Evolutionary conservation across 176 grass and related monocot genomes (phyloP), one percentile per base, ranked within the genome.

Genomic region (Carex parvula): DNA sequence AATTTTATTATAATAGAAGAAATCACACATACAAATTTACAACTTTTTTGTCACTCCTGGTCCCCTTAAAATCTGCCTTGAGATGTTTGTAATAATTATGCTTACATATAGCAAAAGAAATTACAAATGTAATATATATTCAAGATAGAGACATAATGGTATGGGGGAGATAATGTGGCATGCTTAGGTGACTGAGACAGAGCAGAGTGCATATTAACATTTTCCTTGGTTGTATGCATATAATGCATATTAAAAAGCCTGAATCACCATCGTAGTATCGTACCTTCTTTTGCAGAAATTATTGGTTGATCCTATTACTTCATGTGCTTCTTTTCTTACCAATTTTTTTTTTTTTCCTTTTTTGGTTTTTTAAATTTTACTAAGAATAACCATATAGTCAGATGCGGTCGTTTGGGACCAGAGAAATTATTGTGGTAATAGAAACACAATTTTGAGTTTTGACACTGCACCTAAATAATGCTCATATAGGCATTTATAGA

Each of bases 151-250:
- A 53, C 72, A 81, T 4, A 76, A 46, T 15, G 17, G 21, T 52
- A 8, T 75, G 85, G 73, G 42, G 42, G 52, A 53, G 42, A 61
- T 76, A 89, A 41, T 71, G 81, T 90, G 82, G 16, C 79, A 55
- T 63, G 79, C 39, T 60, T 55, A 32, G 74, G 26, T 33, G 80
- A 62, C 76, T 87, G 37, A 73, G 67, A 79, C 54, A 62, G 57
- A 74, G 0, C 72, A 55, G 3, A 22, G 15, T 22, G 0, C 18
- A 4, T 4, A 52, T 6, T 74, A 74, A 70, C 3, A 12, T 52
- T 24, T 26, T 2, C 26, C 44, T 74, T 74, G 30, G 66, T 72
- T 33, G 52, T 58, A 16, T 33, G 76, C 59, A 42, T 64, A 63
- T 60, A 52, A 60, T 60, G 55, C 9, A n/a, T 5, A 13, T 76